Evolutionary conservation across 1,284 basidiomycete species (phyloP).

Genomic region (Schizophyllum amplum): DNA sequence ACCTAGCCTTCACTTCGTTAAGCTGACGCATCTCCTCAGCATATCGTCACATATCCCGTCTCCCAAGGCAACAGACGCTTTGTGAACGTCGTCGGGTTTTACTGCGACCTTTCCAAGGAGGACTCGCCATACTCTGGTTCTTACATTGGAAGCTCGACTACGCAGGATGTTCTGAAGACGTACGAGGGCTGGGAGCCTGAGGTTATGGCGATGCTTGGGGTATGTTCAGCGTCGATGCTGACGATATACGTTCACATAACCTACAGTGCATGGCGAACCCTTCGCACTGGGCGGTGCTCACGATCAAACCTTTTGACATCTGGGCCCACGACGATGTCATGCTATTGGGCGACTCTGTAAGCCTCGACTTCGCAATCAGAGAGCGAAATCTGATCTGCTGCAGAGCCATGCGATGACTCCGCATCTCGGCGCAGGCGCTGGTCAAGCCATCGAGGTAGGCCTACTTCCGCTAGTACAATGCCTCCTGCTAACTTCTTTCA

Average conservation of each 20-base stretch:
- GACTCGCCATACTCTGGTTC: slow-evolving; percentile 24
- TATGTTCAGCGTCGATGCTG: slow-evolving; percentile 11
- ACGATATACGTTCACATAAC: neutral
- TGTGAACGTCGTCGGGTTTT: slow-evolving; percentile 26
- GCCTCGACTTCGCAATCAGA: slow-evolving; percentile 9
- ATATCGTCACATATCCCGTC: slow-evolving; percentile 22
- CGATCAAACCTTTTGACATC: slow-evolving; percentile 26
- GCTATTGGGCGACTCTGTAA: slow-evolving; percentile 39
- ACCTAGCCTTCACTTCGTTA: neutral
- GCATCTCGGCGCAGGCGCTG: slow-evolving; percentile 31
- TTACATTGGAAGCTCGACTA: slow-evolving; percentile 23
- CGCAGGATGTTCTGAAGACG: slow-evolving; percentile 20
- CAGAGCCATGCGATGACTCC: slow-evolving; percentile 30
- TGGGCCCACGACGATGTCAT: slow-evolving; percentile 30
- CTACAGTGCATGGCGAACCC: slow-evolving; percentile 29
- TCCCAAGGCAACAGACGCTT: slow-evolving; percentile 16
- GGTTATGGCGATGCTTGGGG: slow-evolving; percentile 25
- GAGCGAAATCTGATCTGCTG: neutral
- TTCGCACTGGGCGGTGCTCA: slow-evolving; percentile 37
- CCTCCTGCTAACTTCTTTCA: neutral
- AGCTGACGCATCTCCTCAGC: slow-evolving; percentile 11
- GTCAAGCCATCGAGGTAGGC: slow-evolving; percentile 31
- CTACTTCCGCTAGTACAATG: neutral
- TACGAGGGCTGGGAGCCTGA: slow-evolving; percentile 30
- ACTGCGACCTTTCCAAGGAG: slow-evolving; percentile 22